phyloP scores from a whole-genome alignment of 352 stramenopile genomes.

The Pythium aristosporum region DNA sequence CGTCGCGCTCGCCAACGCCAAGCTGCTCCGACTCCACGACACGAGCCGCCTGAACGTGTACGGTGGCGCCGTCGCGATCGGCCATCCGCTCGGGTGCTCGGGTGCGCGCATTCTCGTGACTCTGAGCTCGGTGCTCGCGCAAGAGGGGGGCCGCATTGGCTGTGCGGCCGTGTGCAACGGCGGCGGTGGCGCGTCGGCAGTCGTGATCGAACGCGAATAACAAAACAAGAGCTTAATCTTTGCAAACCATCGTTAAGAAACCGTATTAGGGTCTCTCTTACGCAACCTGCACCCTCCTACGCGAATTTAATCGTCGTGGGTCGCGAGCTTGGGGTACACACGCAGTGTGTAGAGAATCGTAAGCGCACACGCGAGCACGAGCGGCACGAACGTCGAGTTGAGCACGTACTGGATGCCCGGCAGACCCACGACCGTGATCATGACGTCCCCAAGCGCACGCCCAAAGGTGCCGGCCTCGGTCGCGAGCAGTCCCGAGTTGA shows the following conservation, averaged over 20 bases:
- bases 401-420: constrained; percentile 83
- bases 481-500: constrained; percentile 94
- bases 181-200: constrained; percentile 92
- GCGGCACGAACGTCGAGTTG: constrained; percentile 78
- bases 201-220: constrained; percentile 89
- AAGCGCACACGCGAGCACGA: constrained; percentile 51
- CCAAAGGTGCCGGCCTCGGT: constrained; percentile 92
- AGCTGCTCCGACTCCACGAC: constrained; percentile 87
- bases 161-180: constrained; percentile 97
- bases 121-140: constrained; percentile 90
- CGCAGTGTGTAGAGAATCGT: constrained; percentile 72
- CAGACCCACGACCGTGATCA: constrained; percentile 82
- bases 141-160: constrained; percentile 89
- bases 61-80: constrained; percentile 76
- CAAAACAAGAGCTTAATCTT: neutral
- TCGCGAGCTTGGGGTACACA: constrained; percentile 67
- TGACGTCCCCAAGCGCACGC: constrained; percentile 81
- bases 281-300: neutral
- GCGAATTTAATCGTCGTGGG: constrained; percentile 36
- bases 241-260: no score
- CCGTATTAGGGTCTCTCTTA: no score
- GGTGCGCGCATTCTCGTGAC: constrained; percentile 91
- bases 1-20: constrained; percentile 92
- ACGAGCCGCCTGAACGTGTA: constrained; percentile 92
- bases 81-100: constrained; percentile 66